Percentiles rank a stretch among this genome's conserved stretches.
These are phyloP conservation scores for Linum lewisii DNA, from an alignment of 345 rosid genomes.

Conservation along the genomic window DNA sequence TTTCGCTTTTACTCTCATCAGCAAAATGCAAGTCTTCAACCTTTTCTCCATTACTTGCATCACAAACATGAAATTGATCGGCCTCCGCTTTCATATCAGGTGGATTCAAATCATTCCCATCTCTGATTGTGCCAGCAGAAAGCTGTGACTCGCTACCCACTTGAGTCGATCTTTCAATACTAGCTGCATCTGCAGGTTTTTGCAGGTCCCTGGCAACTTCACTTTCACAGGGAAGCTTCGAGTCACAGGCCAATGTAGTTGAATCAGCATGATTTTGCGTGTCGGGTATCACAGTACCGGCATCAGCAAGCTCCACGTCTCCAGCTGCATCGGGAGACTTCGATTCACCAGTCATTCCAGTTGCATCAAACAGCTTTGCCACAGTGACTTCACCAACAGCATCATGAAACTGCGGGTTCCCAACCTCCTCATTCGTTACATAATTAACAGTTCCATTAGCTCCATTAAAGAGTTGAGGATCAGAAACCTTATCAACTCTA, in stretches of 20 bases:
- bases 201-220: too few relatives aligned
- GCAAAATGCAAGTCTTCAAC: neutral
- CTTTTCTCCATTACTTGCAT: neutral
- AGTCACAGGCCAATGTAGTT: neutral
- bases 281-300: too few relatives aligned
- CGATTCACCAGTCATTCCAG: too few relatives aligned
- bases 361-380: neutral
- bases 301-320: too few relatives aligned
- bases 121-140: neutral
- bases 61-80: neutral
- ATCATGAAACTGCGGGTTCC: neutral
- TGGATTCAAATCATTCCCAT: neutral
- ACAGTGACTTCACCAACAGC: neutral
- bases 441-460: neutral
- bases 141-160: conserved; percentile 1
- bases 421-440: neutral
- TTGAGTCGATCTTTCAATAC: neutral
- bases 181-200: too few relatives aligned
- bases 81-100: neutral
- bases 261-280: too few relatives aligned
- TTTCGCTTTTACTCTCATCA: neutral
- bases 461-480: neutral
- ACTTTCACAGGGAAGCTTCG: too few relatives aligned
- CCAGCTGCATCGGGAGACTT: too few relatives aligned
- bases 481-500: conserved; percentile 1